Evolutionary conservation across 192 early-diverging fungal genomes (phyloP), one percentile per base, ranked within the genome.

Genomic region (Globomyces pollinis-pini): DNA sequence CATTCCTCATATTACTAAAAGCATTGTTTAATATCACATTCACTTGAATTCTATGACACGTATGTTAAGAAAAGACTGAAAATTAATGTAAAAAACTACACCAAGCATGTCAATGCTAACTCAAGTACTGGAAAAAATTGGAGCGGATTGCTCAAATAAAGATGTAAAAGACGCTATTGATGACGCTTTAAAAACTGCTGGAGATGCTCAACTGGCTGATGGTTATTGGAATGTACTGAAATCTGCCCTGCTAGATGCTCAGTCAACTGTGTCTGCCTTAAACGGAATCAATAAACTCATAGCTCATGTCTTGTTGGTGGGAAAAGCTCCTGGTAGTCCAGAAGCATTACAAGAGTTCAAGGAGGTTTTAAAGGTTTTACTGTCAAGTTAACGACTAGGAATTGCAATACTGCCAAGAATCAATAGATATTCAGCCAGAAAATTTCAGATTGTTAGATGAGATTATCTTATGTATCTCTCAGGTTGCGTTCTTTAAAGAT

Each of bases 201-300:
- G 5, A 11, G 18, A 0, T 7, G 6, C 11, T 26, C 28, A 47
- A 47, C 28, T 47, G 15, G 77, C 77, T 26, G 78, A 82, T 60
- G 38, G 44, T 28, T 79, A 66, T 53, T 83, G 80, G 81, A 49
- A 52, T 23, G 62, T 74, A 0, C 69, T 81, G 66, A 57, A 66
- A 56, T 49, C 73, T 9, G 66, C 71, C 11, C 65, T 75, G 12
- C 62, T 76, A 13, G 78, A 84, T 47, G 59, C 61, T 41, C 23
- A 18, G 2, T 28, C 21, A 24, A 55, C 20, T 7, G 33, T 55
- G 9, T 23, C 29, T 20, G 67, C 82, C 9, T 67, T 84, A 15
- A 74, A 79, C 60, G 45, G 56, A 16, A 30, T 84, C 23, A 72
- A 80, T 31, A 81, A 84, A 52, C 67, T 84, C 32, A 72, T 82